These are phyloP conservation scores for Podila verticillata DNA, from an alignment of 192 early-diverging fungal species.

Conservation along the genomic window DNA sequence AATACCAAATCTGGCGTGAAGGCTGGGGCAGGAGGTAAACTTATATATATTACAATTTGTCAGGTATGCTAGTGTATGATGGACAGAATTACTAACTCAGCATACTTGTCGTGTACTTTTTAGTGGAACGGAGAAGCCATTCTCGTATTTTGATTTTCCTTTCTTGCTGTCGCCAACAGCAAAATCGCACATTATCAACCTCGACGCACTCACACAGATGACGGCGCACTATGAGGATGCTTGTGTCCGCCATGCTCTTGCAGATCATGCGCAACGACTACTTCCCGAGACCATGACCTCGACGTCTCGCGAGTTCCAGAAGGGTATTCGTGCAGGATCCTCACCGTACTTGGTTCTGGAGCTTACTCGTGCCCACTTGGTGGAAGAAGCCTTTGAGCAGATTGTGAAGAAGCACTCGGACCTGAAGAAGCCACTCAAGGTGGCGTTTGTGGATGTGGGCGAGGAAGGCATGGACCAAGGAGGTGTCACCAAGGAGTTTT, in stretches of 20 bases:
- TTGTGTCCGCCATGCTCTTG: constrained; percentile 81
- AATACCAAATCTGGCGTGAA: constrained; percentile 77
- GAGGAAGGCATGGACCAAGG: constrained; percentile 97
- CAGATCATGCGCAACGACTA: constrained; percentile 77
- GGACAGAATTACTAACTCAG: no score
- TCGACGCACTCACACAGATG: constrained; percentile 84
- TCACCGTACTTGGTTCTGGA: constrained; percentile 87
- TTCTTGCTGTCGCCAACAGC: constrained; percentile 74
- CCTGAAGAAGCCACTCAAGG: constrained; percentile 84
- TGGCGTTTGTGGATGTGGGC: constrained; percentile 87
- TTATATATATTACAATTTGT: no score
- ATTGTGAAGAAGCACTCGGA: constrained; percentile 68
- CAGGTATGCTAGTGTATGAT: no score
- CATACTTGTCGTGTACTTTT: neutral
- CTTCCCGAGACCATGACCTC: constrained; percentile 61
- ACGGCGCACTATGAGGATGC: constrained; percentile 83
- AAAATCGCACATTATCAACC: constrained; percentile 76
- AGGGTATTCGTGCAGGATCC: constrained; percentile 63
- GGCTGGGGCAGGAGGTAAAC: constrained; percentile 54
- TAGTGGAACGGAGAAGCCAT: constrained; percentile 52
- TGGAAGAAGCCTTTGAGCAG: constrained; percentile 83
- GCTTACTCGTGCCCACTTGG: constrained; percentile 71
- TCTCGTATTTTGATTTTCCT: constrained; percentile 76
- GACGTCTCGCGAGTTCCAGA: constrained; percentile 61
- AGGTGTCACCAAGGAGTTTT: constrained; percentile 97